A percentile compares a stretch with the other conserved stretches of the same genome.
These are phyloP conservation scores for Salicornia ramosissima DNA, from an alignment of 148 eudicot genomes.

Conservation along the genomic window DNA sequence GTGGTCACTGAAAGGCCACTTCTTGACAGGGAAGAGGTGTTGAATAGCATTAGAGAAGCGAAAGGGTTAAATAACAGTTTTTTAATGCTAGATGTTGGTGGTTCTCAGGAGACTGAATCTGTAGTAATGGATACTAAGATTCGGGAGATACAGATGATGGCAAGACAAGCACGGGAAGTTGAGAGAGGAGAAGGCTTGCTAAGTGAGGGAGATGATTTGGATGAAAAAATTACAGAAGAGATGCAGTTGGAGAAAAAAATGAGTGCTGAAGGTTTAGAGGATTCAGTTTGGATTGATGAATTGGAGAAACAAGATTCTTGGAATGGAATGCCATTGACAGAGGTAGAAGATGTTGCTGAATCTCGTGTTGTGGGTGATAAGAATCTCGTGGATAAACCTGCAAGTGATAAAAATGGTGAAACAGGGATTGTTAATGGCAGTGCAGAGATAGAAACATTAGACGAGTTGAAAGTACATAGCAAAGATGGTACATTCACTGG, in stretches of 20 bases:
- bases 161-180: constrained; percentile 61
- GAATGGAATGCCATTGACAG: not conserved
- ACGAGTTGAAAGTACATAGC: not conserved
- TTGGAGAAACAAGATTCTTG: constrained; percentile 13
- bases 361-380: not conserved
- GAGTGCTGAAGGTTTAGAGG: constrained; percentile 7
- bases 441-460: constrained; percentile 6
- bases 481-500: not conserved
- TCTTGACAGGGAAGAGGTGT: constrained; percentile 52
- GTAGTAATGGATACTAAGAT: constrained; percentile 20
- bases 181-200: constrained; percentile 37
- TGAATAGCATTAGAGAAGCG: constrained; percentile 46
- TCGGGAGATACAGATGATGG: constrained; percentile 50
- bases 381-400: not conserved
- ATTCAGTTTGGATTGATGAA: not conserved
- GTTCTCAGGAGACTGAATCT: constrained; percentile 26
- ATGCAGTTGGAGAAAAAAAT: constrained; percentile 18
- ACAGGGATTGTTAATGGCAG: constrained; percentile 22
- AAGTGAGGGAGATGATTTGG: constrained; percentile 24
- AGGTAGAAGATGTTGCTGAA: not conserved
- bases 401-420: constrained; percentile 14
- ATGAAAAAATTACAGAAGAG: constrained; percentile 19
- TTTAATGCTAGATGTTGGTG: constrained; percentile 30
- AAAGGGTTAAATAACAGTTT: constrained; percentile 28
- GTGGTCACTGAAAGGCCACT: constrained; percentile 46